A percentile compares a stretch with the other conserved stretches of the same genome.
These are phyloP conservation scores for Hydnomerulius pinastri DNA, from an alignment of 768 basidiomycete genomes.

Conservation along the genomic window DNA sequence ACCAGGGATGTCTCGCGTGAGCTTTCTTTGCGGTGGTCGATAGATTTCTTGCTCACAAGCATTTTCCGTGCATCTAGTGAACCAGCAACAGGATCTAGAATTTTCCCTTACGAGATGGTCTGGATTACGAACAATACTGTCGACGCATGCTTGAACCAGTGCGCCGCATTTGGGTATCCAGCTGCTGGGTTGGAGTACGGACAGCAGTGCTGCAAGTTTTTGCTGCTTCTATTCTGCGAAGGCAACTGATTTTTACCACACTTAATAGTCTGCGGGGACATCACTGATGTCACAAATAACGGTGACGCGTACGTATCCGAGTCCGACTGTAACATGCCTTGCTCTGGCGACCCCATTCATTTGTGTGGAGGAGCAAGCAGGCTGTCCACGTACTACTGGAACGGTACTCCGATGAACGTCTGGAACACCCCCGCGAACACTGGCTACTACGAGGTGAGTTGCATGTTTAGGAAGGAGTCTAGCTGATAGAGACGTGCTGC, in stretches of 20 bases:
- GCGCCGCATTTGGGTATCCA: slow-evolving; percentile 69
- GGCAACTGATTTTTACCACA: not conserved
- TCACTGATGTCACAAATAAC: slow-evolving; percentile 47
- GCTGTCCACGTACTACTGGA: slow-evolving; percentile 57
- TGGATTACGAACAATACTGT: slow-evolving; percentile 65
- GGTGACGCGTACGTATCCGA: slow-evolving; percentile 34
- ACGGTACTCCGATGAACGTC: slow-evolving; percentile 47
- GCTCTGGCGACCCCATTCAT: slow-evolving; percentile 70
- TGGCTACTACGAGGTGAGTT: slow-evolving; percentile 68
- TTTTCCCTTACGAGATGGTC: slow-evolving; percentile 64
- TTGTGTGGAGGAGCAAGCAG: slow-evolving; percentile 63
- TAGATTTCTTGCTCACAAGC: not conserved
- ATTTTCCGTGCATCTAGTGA: slow-evolving; percentile 46
- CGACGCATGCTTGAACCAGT: slow-evolving; percentile 64
- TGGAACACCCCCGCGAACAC: slow-evolving; percentile 69
- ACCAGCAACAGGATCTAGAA: slow-evolving; percentile 36
- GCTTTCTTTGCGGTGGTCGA: slow-evolving; percentile 16
- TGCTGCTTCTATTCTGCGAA: not conserved
- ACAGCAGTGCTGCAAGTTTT: slow-evolving; percentile 69
- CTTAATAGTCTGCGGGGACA: slow-evolving; percentile 67
- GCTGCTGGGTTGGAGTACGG: slow-evolving; percentile 72
- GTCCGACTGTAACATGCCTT: slow-evolving; percentile 48
- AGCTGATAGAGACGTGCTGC: slow-evolving; percentile 6
- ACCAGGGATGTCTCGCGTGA: slow-evolving; percentile 68
- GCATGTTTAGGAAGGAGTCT: too few relatives aligned